Base-by-base conservation (phyloP, 306 rosid species). In the Potentilla sterilis region DNA sequence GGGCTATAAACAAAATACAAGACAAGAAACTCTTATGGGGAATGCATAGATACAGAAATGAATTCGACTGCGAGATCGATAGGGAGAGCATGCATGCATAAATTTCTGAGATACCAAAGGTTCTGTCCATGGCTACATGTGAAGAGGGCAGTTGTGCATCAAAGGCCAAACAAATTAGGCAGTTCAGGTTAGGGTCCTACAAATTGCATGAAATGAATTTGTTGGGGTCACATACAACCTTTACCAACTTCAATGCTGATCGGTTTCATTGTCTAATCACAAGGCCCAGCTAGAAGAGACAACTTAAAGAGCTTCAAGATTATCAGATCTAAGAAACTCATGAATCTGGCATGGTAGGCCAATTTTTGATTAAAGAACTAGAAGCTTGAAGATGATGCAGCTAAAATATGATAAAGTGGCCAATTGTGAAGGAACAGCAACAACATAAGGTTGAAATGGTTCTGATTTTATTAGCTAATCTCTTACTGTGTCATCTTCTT, bases 131-230 rank as follows among this genome's bases (percentile, higher is more conserved):
- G 34, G 42, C 7, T 63, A 63, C 64, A 77, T 68, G 81, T 82
- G 80, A 61, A 67, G 74, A 76, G 61, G 61, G 77, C 70, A 73
- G 79, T 80, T 79, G 83, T 75, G 81, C 79, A 64, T 38, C 44
- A 0, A 64, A 64, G 14, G 24, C 70, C 61, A 22, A 64, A 75
- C 72, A 34, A 70, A 75, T 18, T 51, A 51, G 37, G 71, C 10
- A 24, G 46, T 54, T 69, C 62, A 48, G 46, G 69, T 59, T 48
- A 9, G 76, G 71, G 54, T 48, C 70, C 72, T 24, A 67, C 68
- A n/a, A 66, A 21, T 19, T 14, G 15, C 46, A 16, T 37, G 28
- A 57, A 59, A 24, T 28, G 67, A 79, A 70, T 70, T 70, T 49
- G 18, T 32, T 44, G 81, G 79, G 78, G 52, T 83, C 83, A 76